Percentiles rank a stretch among this genome's conserved stretches.
phyloP scores from a whole-genome alignment of 345 rosid species.

The Lumnitzera littorea region DNA sequence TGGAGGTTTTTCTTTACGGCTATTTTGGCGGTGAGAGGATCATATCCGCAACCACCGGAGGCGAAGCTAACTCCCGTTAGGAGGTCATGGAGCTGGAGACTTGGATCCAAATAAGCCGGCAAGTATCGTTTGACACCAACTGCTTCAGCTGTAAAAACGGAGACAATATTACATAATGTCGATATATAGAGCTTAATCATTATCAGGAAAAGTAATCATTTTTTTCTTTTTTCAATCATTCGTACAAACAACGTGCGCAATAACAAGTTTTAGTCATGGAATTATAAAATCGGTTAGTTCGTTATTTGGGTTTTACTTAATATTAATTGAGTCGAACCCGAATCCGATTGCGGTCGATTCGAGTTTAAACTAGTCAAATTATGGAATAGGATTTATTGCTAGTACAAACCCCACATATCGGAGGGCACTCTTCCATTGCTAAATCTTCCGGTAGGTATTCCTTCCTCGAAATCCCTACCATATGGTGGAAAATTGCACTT shows the following conservation, averaged over 20 bases:
- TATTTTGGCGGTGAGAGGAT: conserved; percentile 36
- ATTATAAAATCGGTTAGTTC: no score
- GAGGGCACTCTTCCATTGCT: conserved; percentile 40
- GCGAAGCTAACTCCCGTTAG: conserved; percentile 61
- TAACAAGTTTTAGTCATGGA: no score
- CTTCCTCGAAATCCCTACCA: conserved; percentile 38
- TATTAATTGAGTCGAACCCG: no score
- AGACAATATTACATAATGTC: not conserved
- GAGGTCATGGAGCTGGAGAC: conserved; percentile 38
- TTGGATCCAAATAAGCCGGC: conserved; percentile 57
- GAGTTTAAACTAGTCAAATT: not conserved
- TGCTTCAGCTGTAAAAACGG: conserved; percentile 28
- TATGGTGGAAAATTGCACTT: conserved; percentile 47
- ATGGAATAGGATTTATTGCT: not conserved
- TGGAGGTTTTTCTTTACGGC: conserved; percentile 15
- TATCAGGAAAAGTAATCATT: no score
- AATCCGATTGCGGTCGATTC: not conserved
- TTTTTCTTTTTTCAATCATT: no score
- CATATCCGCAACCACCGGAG: conserved; percentile 51
- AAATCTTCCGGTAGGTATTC: conserved; percentile 46
- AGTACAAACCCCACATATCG: conserved; percentile 3
- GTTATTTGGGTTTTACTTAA: no score
- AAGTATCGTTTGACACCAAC: conserved; percentile 36
- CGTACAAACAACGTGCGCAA: no score
- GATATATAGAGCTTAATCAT: not conserved